Conservation (phyloP, 192 early-diverging fungal genomes). For the Gonapodya sp. region DNA sequence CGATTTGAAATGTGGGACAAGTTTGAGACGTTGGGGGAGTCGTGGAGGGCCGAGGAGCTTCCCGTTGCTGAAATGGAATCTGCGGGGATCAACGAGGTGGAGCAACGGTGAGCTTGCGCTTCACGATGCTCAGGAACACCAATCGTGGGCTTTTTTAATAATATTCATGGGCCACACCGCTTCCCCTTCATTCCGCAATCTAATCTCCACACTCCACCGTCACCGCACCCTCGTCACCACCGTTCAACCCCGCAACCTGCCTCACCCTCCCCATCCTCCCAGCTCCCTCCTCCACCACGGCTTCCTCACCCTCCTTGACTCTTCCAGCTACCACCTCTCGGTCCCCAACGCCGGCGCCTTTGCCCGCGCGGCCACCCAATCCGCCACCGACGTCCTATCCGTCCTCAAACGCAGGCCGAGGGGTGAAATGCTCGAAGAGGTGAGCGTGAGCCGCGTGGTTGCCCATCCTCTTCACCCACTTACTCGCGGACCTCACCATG, state of each 20-base stretch:
- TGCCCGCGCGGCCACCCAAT: not conserved
- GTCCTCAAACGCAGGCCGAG: not conserved
- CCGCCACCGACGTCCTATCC: not conserved
- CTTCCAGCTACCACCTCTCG: not conserved
- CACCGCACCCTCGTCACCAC: too few species aligned
- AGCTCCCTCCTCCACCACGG: not conserved
- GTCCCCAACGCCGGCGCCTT: not conserved
- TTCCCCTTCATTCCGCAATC: too few species aligned
- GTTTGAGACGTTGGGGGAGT: not conserved
- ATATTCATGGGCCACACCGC: too few species aligned
- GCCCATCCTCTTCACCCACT: too few species aligned
- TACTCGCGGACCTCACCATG: too few species aligned
- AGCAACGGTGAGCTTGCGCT: not conserved
- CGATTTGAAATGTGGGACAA: not conserved
- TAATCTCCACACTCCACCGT: too few species aligned
- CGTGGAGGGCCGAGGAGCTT: not conserved
- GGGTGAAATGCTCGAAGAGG: not conserved
- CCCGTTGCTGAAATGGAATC: not conserved
- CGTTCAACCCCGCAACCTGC: too few species aligned
- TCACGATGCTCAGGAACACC: too few species aligned
- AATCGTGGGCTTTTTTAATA: too few species aligned
- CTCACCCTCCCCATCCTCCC: too few species aligned
- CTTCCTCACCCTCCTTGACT: not conserved
- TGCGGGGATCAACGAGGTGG: not conserved
- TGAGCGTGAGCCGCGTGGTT: not conserved